Base-by-base conservation (phyloP, 805 yeast genomes). In the Pichia kluyveri region DNA sequence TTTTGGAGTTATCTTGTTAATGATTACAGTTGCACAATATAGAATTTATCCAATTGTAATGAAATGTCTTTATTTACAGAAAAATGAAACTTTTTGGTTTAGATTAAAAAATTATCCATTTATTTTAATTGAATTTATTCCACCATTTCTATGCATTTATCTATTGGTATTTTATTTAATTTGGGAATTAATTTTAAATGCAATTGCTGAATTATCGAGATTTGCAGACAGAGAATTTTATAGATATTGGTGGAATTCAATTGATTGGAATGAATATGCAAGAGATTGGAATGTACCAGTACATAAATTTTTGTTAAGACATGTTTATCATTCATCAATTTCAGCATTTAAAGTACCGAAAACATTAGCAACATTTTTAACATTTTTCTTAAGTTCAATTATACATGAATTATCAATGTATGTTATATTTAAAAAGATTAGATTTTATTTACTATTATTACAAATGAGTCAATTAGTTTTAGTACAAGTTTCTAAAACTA, bases 201-300 rank as follows among this genome's bases (percentile, higher is more conserved):
- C 85, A 26, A 76, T 95, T 56, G 98, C 96, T 0, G 99, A 93
- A 62, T 69, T 91, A 38, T 82, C 96, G 15, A 60, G 74, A 45
- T 95, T 82, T 67, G 96, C 87, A 5, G 97, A 93, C 62, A 77
- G 99, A 44, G 85, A 85, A 55, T 93, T 93, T 65, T 93, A 95
- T 61, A 91, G 95, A 4, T 86, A 88, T 41, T 95, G 99, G 99
- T 93, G 99, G 99, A 87, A 90, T 57, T 86, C 95, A 52, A 79
- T 83, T 18, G 84, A 87, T 40, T 93, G 97, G 96, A 86, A 86
- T 49, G 90, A 90, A 61, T 93, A 86, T 63, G 83, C 96, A 11
- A 73, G 97, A 54, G 80, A 85, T 52, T 95, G 99, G 99, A 93
- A 93, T 62, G 76, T 78, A 10, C 96, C 98, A 0, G 98, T 93